Evolutionary conservation across 2,329 filamentous ascomycete genomes (phyloP), one percentile per base, ranked within the genome.

Genomic region (Leptographium procerum): DNA sequence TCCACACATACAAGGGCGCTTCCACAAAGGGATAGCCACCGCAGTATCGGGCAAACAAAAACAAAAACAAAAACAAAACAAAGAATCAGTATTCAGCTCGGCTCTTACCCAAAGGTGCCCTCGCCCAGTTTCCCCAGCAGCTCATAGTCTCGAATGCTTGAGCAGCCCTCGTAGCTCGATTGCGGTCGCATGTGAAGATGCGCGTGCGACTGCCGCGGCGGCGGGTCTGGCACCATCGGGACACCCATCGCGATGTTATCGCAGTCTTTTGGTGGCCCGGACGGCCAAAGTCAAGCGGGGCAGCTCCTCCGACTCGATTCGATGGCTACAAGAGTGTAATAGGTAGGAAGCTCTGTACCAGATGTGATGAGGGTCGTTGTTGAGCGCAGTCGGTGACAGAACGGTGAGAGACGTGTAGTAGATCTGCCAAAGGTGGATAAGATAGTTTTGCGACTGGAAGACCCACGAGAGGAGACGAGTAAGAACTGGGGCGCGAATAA

Each of bases 71-170:
- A n/a, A n/a, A n/a, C n/a, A n/a, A n/a, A n/a, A n/a, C n/a, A n/a
- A 28, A 50, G 13, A 19, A 19, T 7, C 6, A 22, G 40, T n/a
- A 19, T 43, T 19, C 19, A 6, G 19, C 7, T 19, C 34, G 29
- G 19, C 55, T 68, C 83, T 65, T 74, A 88, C 85, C 92, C 92
- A 74, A 97, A 97, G 26, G 92, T 97, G 61, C 92, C 92, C 71
- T 97, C 92, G 65, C 92, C 92, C 58, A 99, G 82, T 73, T 95
- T 95, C 56, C 84, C 84, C 64, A 88, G 74, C 43, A 94, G 76
- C 65, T 91, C 88, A 70, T 94, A 95, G 64, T 91, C 87, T 65
- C 77, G 75, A 64, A 95, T 91, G 67, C 82, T 84, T 54, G 91
- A 94, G 76, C 92, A 96, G 62, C 94, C 94, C 57, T 79, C 77